A percentile compares a stretch with the other conserved stretches of the same genome.
These are phyloP conservation scores for Diphasiastrum complanatum DNA, from an alignment of 83 land plant species.

Conservation along the genomic window DNA sequence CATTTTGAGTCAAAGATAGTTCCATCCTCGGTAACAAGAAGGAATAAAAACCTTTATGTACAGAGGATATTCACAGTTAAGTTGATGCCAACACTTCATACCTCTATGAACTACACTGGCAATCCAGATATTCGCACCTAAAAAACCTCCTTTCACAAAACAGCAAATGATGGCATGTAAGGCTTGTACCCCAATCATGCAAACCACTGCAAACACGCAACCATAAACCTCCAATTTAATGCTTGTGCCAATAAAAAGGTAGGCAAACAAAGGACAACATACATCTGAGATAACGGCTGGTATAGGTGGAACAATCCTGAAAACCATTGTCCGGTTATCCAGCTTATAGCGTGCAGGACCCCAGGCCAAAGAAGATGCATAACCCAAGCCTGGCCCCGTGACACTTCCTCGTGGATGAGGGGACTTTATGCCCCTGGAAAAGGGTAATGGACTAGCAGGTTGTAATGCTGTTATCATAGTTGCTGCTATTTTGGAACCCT, in stretches of 20 bases:
- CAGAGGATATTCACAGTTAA: too few species aligned
- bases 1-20: too few species aligned
- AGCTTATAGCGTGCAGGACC: constrained; percentile 44
- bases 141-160: too few species aligned
- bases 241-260: too few species aligned
- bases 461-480: constrained; percentile 8
- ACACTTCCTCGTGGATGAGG: constrained; percentile 25
- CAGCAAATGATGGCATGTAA: too few species aligned
- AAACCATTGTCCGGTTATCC: constrained; percentile 60
- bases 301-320: constrained; percentile 54
- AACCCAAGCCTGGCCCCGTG: constrained; percentile 5
- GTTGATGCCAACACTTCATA: too few species aligned
- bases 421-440: constrained; percentile 24
- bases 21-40: too few species aligned
- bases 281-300: constrained; percentile 51
- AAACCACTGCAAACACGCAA: too few species aligned
- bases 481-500: constrained; percentile 17
- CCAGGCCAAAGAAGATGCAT: constrained; percentile 19
- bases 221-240: not conserved
- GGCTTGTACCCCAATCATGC: too few species aligned
- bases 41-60: too few species aligned
- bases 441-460: constrained; percentile 18
- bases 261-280: constrained; percentile 13
- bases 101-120: too few species aligned
- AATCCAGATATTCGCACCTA: too few species aligned